Conservation (phyloP, 192 early-diverging fungal species). For the Backusella parvicylindrica region DNA sequence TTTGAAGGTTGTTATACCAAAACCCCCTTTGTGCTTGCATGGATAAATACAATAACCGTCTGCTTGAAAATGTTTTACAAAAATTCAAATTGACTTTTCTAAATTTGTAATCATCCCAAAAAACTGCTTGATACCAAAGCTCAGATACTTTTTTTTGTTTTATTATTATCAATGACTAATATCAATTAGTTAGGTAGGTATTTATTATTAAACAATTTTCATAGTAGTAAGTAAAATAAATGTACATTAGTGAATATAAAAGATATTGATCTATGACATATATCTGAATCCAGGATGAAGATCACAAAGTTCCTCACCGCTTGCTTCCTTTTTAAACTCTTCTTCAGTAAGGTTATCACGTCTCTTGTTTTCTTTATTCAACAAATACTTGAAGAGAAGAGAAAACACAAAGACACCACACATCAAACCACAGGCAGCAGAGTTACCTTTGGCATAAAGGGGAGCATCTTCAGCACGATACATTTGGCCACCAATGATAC, state of each 20-base stretch:
- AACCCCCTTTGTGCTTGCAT: not conserved
- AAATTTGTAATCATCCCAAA: not conserved
- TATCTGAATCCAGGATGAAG: constrained; percentile 38
- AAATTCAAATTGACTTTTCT: not conserved
- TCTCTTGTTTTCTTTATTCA: constrained; percentile 59
- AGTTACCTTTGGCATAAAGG: constrained; percentile 46
- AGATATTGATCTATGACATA: constrained; percentile 12
- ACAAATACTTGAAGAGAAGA: constrained; percentile 44
- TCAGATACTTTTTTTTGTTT: no score
- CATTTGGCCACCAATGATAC: constrained; percentile 69
- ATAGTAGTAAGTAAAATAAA: not conserved
- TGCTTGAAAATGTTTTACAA: not conserved
- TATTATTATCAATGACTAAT: not conserved
- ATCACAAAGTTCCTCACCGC: constrained; percentile 46
- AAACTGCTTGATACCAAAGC: not conserved
- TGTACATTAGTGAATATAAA: not conserved
- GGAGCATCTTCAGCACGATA: constrained; percentile 61
- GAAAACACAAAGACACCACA: constrained; percentile 45
- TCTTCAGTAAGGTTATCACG: constrained; percentile 51
- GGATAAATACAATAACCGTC: not conserved
- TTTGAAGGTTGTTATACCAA: not conserved
- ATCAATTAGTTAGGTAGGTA: not conserved
- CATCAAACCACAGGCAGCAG: constrained; percentile 48
- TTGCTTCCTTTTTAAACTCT: constrained; percentile 35
- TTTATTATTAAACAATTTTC: not conserved